phyloP scores from a whole-genome alignment of 768 basidiomycete genomes.

The Crassisporium funariophilum region DNA sequence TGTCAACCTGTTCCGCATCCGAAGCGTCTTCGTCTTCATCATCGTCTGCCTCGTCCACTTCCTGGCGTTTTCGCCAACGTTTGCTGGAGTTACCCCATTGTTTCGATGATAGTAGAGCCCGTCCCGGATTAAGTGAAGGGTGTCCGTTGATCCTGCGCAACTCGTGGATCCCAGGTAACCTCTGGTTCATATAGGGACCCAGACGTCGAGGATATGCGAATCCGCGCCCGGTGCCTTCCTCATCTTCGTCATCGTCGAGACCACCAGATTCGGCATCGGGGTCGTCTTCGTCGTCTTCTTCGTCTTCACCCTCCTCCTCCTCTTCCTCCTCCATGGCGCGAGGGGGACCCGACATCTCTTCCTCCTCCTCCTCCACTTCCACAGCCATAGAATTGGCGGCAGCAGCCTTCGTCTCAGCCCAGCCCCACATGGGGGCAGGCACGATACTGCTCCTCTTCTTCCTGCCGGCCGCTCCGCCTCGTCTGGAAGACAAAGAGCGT shows the following conservation, averaged over 20 bases:
- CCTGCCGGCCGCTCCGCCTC: slow-evolving; percentile 32
- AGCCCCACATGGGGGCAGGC: slow-evolving; percentile 85
- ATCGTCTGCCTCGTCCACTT: no score
- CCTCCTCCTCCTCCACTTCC: slow-evolving; percentile 47
- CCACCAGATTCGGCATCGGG: slow-evolving; percentile 38
- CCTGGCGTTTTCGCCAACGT: no score
- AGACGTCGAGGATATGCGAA: slow-evolving; percentile 15
- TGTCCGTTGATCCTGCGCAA: no score
- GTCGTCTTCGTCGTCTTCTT: slow-evolving; percentile 42
- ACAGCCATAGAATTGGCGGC: slow-evolving; percentile 20
- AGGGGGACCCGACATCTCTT: slow-evolving; percentile 47
- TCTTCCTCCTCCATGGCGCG: slow-evolving; percentile 68
- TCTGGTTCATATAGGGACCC: slow-evolving; percentile 11
- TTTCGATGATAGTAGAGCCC: no score
- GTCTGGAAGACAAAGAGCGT: slow-evolving; percentile 25
- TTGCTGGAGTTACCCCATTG: no score
- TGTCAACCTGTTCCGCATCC: slow-evolving; percentile 10
- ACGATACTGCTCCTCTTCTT: slow-evolving; percentile 69
- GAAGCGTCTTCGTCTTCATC: no score
- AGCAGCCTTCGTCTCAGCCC: slow-evolving; percentile 58
- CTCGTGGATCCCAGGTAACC: slow-evolving; percentile 9
- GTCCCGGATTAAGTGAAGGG: no score
- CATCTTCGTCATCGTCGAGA: slow-evolving; percentile 20
- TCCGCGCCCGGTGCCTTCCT: slow-evolving; percentile 16
- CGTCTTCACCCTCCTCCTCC: slow-evolving; percentile 28